Evolutionary conservation across 345 rosid species (phyloP).

Genomic region (rapeseed (Brassica napus)): Da-Ae NC_063444.1:49757501-49758000

Average conservation of each 20-base stretch:
- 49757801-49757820: slow-evolving; percentile 38
- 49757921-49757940: slow-evolving; percentile 49
- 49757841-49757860: not conserved
- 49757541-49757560: slow-evolving; percentile 36
- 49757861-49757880: not conserved
- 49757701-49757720: slow-evolving; percentile 35
- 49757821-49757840: slow-evolving; percentile 41
- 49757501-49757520: not conserved
- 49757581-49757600: slow-evolving; percentile 38
- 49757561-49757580: slow-evolving; percentile 10
- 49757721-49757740: slow-evolving; percentile 22
- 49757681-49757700: not conserved
- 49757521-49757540: slow-evolving; percentile 24
- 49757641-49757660: slow-evolving; percentile 22
- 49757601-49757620: slow-evolving; percentile 30
- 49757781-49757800: slow-evolving; percentile 39
- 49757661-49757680: slow-evolving; percentile 30
- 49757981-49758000: slow-evolving; percentile 52
- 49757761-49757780: slow-evolving; percentile 41
- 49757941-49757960: slow-evolving; percentile 31
- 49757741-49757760: slow-evolving; percentile 37
- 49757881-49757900: not conserved
- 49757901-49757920: slow-evolving; percentile 38
- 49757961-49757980: slow-evolving; percentile 50
- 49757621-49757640: slow-evolving; percentile 37